Evolutionary conservation across 257 asterid species (phyloP).

Genomic region (Gardenia jasminoides): DNA sequence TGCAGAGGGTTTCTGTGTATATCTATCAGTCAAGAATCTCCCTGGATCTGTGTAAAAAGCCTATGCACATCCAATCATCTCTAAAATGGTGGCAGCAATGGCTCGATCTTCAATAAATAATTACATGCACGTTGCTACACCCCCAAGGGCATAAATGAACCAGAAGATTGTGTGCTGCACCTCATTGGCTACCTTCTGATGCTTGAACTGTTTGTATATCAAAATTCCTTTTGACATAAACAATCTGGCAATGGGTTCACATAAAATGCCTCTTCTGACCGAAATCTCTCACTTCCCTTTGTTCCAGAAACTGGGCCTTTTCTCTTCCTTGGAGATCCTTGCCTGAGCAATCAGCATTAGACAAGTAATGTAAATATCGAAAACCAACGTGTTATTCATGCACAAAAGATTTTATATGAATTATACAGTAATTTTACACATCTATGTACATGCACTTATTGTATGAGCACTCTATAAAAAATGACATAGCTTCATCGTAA

Average conservation of each 20-base stretch:
- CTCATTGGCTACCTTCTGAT: constrained; percentile 25
- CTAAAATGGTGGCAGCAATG: background rate
- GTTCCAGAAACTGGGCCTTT: constrained; percentile 90
- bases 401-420: too few relatives aligned
- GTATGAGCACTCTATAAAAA: background rate
- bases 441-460: background rate
- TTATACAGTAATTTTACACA: too few relatives aligned
- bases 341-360: constrained; percentile 47
- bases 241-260: constrained; percentile 94
- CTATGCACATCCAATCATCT: constrained; percentile 9
- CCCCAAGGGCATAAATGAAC: background rate
- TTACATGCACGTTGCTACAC: background rate
- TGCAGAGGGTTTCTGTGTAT: background rate
- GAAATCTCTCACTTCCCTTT: constrained; percentile 80
- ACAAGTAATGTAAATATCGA: background rate
- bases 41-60: background rate
- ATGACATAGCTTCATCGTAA: background rate
- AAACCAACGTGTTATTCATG: background rate
- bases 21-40: constrained; percentile 8
- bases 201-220: constrained; percentile 26
- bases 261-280: constrained; percentile 90
- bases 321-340: constrained; percentile 94
- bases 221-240: constrained; percentile 56
- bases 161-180: background rate
- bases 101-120: constrained; percentile 18